phyloP scores from a whole-genome alignment of 768 basidiomycete species.

The Leucosporidium creatinivorum region DNA sequence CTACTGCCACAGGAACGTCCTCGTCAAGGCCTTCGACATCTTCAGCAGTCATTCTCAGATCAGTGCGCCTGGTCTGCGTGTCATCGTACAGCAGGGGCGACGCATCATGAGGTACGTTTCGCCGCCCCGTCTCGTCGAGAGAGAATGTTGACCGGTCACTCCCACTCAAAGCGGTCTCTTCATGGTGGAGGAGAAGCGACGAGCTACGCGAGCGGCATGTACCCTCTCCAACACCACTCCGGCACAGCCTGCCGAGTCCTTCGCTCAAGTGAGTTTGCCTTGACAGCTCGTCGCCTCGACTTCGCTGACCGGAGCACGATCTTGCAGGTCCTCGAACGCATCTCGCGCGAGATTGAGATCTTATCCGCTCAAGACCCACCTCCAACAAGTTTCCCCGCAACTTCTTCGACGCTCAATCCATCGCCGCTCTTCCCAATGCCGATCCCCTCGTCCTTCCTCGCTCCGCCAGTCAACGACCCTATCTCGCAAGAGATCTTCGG shows the following conservation, averaged over 20 bases:
- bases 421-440: too few relatives aligned
- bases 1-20: background rate
- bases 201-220: background rate
- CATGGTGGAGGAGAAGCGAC: conserved; percentile 17
- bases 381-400: background rate
- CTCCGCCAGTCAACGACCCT: background rate
- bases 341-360: background rate
- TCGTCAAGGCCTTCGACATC: conserved; percentile 15
- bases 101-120: conserved; percentile 10
- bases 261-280: background rate
- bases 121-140: background rate
- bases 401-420: background rate
- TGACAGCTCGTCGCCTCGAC: too few relatives aligned
- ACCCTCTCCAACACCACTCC: background rate
- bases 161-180: conserved; percentile 12
- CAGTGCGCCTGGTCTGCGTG: background rate
- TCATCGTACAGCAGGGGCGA: conserved; percentile 9
- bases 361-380: too few relatives aligned
- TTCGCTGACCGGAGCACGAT: too few relatives aligned
- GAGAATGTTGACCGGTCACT: background rate
- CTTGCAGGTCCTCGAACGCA: background rate
- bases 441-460: background rate
- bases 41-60: conserved; percentile 5
- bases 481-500: background rate
- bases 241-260: background rate